These are phyloP conservation scores for Tardiomyces depauwii DNA, from an alignment of 1,139 yeast genomes.

Conservation along the genomic window DNA sequence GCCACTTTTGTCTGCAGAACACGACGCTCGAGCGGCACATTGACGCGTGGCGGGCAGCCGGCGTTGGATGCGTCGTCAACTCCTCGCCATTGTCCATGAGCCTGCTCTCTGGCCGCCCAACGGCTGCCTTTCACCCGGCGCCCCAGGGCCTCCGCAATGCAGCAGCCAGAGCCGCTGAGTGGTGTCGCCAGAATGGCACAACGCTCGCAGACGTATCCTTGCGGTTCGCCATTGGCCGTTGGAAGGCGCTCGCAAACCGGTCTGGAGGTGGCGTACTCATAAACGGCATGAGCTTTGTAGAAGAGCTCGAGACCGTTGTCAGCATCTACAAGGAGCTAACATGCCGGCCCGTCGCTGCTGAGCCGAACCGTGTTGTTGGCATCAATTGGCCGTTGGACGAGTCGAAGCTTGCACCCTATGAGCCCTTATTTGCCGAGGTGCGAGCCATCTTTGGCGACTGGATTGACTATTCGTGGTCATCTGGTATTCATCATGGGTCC, in stretches of 20 bases:
- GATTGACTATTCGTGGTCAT: too few species aligned
- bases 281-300: slow-evolving; percentile 9
- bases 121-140: slow-evolving; percentile 79
- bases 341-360: slow-evolving; percentile 3
- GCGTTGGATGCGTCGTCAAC: slow-evolving; percentile 48
- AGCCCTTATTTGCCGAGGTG: slow-evolving; percentile 6
- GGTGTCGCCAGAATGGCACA: slow-evolving; percentile 30
- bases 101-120: slow-evolving; percentile 51
- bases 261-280: slow-evolving; percentile 11
- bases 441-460: background rate
- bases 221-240: slow-evolving; percentile 55
- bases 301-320: slow-evolving; percentile 8
- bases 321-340: slow-evolving; percentile 5
- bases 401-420: slow-evolving; percentile 4
- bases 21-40: slow-evolving; percentile 39
- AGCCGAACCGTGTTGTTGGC: slow-evolving; percentile 2
- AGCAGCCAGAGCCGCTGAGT: slow-evolving; percentile 44
- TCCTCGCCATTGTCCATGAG: slow-evolving; percentile 91
- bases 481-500: too few species aligned
- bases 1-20: slow-evolving; percentile 78
- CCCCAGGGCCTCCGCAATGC: slow-evolving; percentile 41
- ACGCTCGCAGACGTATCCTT: slow-evolving; percentile 79
- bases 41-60: slow-evolving; percentile 44
- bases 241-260: slow-evolving; percentile 28
- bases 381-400: slow-evolving; percentile 4